Percentiles rank a stretch among this genome's conserved stretches.
phyloP scores from a whole-genome alignment of 2,329 filamentous ascomycete species.

The Phaeosphaeriaceae sp. region DNA sequence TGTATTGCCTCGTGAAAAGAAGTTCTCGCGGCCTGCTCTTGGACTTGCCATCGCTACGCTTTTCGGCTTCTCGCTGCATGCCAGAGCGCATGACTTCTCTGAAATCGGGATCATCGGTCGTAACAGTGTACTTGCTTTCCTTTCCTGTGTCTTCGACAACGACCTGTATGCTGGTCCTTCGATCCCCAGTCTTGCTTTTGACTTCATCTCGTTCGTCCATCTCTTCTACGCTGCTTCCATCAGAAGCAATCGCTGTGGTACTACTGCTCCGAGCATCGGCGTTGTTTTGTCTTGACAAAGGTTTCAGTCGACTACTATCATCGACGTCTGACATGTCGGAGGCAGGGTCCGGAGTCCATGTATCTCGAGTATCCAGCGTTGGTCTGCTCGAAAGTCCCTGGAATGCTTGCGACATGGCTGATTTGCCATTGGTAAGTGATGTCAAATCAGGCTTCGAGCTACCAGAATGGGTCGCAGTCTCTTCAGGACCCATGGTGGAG shows the following conservation, averaged over 20 bases:
- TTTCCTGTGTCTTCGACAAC: conserved; percentile 55
- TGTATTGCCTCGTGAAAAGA: conserved; percentile 77
- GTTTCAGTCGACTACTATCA: conserved; percentile 49
- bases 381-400: conserved; percentile 33
- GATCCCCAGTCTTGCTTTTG: conserved; percentile 19
- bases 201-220: conserved; percentile 8
- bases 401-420: conserved; percentile 37
- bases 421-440: conserved; percentile 24
- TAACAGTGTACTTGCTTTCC: conserved; percentile 58
- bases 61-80: conserved; percentile 52
- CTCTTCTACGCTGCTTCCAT: conserved; percentile 27
- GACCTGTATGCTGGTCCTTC: conserved; percentile 55
- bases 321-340: conserved; percentile 48
- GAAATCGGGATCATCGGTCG: conserved; percentile 59
- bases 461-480: conserved; percentile 6
- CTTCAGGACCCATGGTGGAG: conserved; percentile 12
- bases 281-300: conserved; percentile 47
- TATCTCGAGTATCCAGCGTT: conserved; percentile 24
- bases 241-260: conserved; percentile 35
- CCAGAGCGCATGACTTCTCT: conserved; percentile 55
- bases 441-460: conserved; percentile 17
- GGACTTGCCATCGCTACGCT: conserved; percentile 37
- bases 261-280: conserved; percentile 41
- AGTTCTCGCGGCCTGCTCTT: conserved; percentile 61
- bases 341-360: conserved; percentile 38